phyloP scores from a whole-genome alignment of 768 basidiomycete genomes.

The Suillus alpinus region DNA sequence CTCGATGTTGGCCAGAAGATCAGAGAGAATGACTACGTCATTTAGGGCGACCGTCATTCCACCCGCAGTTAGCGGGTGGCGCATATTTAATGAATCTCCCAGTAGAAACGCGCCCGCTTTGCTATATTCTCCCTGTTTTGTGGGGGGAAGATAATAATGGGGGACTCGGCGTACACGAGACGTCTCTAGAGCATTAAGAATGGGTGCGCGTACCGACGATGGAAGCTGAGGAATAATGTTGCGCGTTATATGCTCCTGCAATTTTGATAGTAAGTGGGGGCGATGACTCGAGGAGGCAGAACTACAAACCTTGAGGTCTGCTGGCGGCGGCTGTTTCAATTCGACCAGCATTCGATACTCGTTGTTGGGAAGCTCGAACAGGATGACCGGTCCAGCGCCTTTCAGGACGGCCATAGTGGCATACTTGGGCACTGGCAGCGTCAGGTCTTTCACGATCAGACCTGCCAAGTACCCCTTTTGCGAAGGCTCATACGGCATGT shows the following conservation, averaged over 20 bases:
- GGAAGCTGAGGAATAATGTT: slow-evolving; percentile 80
- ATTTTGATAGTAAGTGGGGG: not conserved
- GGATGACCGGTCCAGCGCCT: slow-evolving; percentile 73
- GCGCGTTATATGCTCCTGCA: slow-evolving; percentile 57
- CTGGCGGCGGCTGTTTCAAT: slow-evolving; percentile 71
- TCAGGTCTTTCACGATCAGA: slow-evolving; percentile 70
- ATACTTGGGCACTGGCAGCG: slow-evolving; percentile 61
- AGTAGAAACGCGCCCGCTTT: slow-evolving; percentile 72
- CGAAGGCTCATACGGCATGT: slow-evolving; percentile 40
- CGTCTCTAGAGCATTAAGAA: slow-evolving; percentile 58
- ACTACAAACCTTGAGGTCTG: slow-evolving; percentile 60
- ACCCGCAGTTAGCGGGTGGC: slow-evolving; percentile 90
- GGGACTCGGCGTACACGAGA: slow-evolving; percentile 86
- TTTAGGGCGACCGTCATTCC: slow-evolving; percentile 92
- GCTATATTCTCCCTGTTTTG: slow-evolving; percentile 50
- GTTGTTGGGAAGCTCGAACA: slow-evolving; percentile 80
- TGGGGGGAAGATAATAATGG: slow-evolving; percentile 81
- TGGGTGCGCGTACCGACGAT: slow-evolving; percentile 53
- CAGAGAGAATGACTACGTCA: slow-evolving; percentile 70
- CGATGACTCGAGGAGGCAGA: not conserved
- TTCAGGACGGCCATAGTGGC: slow-evolving; percentile 77
- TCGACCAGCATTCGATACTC: slow-evolving; percentile 90
- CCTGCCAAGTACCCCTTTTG: slow-evolving; percentile 80
- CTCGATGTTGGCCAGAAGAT: slow-evolving; percentile 48
- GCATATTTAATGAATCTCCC: slow-evolving; percentile 95